Conservation (phyloP, 2,329 filamentous ascomycete genomes). For the Plenodomus tracheiphilus region DNA sequence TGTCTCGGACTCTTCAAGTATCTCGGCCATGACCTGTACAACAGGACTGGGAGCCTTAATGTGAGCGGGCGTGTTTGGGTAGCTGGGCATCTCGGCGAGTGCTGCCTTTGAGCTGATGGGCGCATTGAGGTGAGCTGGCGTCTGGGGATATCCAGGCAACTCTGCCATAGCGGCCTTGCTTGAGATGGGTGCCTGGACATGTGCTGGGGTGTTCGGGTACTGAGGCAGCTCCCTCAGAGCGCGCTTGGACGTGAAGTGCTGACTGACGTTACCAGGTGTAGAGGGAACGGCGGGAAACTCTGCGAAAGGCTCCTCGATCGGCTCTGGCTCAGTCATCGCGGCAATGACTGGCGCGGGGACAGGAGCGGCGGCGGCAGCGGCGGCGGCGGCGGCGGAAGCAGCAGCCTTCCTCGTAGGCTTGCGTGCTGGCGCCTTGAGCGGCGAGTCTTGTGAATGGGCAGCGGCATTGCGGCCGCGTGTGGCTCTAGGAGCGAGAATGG, state of each 20-base stretch:
- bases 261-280: conserved; percentile 18
- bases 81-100: conserved; percentile 25
- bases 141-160: conserved; percentile 26
- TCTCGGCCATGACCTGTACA: conserved; percentile 7
- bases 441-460: conserved; percentile 22
- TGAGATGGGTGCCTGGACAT: conserved; percentile 21
- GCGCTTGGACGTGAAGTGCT: conserved; percentile 19
- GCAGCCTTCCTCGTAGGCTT: conserved; percentile 27
- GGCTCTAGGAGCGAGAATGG: conserved; percentile 16
- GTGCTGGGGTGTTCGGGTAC: conserved; percentile 29
- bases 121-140: conserved; percentile 27
- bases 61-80: conserved; percentile 24
- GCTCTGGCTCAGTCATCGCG: conserved; percentile 15
- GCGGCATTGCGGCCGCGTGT: conserved; percentile 27
- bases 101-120: conserved; percentile 19
- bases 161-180: conserved; percentile 20
- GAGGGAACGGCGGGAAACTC: conserved; percentile 17
- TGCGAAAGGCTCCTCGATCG: conserved; percentile 24
- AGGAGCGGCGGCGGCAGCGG: background rate
- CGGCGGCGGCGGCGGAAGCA: conserved; percentile 3
- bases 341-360: background rate
- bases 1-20: conserved; percentile 10
- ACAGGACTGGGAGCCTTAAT: conserved; percentile 13
- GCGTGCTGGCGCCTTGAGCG: conserved; percentile 31
- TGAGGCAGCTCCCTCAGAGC: conserved; percentile 20